Base-by-base conservation (phyloP, 192 early-diverging fungal genomes). In the Coemansia sp. region DNA sequence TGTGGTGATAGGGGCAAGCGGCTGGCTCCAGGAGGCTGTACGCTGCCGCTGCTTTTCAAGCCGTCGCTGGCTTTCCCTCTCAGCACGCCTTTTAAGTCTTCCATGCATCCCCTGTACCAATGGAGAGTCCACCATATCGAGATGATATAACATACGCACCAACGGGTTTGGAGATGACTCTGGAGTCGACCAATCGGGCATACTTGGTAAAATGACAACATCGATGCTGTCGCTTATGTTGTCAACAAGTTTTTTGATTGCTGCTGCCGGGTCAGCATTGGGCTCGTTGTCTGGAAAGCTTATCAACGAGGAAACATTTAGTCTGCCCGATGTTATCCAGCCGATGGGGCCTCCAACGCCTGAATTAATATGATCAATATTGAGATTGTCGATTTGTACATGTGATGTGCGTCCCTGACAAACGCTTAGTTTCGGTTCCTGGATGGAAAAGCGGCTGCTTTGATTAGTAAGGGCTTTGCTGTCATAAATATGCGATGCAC, bases 291-390 rank as follows among this genome's bases (percentile, higher is more conserved):
- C 64, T 1, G 91, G 91, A 54, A 91, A 87, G 63, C 74, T 81
- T 44, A 92, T 83, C 41, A 91, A 85, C 9, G 90, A 88, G 9
- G 86, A 84, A 12, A 99, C 84, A 69, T 97, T 95, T 0, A 99
- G 85, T 8, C 85, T 89, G 5, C 95, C 95, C 4, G 87, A 85
- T n/a, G 90, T 93, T 67, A 98, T 94, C 97, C 97, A 98, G 12
- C 91, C 91, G 41, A 95, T 87, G 4, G 97, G 97, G 0, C 97
- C 97, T 40, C 86, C 85, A 10, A 91, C 86, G 15, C 93, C 92
- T 19, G 84, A 74, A 78, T 95, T 96, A 47, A 98, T 76, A 74
- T 97, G 95, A 68, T 94, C 92, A 21, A 98, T 95, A 59, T 89
- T 92, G 16, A 98, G 85, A 56, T 90, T 89, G 69, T 98, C 93